Percentiles rank a stretch among this genome's conserved stretches.
These are phyloP conservation scores for Naganishia sp. DNA, from an alignment of 1,284 basidiomycete genomes.

Conservation along the genomic window DNA sequence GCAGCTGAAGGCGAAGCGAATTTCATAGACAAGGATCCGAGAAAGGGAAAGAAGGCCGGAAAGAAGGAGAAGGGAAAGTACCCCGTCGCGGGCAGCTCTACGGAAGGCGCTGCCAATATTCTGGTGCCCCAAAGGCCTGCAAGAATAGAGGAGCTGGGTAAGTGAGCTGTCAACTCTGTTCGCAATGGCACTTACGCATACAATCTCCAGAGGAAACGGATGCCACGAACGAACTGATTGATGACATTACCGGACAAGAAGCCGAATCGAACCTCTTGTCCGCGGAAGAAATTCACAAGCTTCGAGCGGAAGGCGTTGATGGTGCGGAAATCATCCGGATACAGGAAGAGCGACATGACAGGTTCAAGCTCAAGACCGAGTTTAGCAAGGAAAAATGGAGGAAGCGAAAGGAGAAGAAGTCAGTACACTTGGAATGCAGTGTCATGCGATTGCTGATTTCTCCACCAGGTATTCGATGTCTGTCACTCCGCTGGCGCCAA, in stretches of 20 bases:
- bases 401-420: constrained; percentile 94
- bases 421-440: constrained; percentile 37
- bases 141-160: constrained; percentile 37
- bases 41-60: constrained; percentile 40
- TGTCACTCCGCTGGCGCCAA: constrained; percentile 86
- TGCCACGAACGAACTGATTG: constrained; percentile 83
- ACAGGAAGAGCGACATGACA: constrained; percentile 87
- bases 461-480: constrained; percentile 55
- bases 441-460: not conserved
- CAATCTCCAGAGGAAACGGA: constrained; percentile 73
- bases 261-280: not conserved
- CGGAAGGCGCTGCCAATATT: constrained; percentile 26
- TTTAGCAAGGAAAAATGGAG: constrained; percentile 97
- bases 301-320: constrained; percentile 55
- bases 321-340: constrained; percentile 84
- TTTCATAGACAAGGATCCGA: constrained; percentile 14
- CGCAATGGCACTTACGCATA: not conserved
- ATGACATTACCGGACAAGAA: constrained; percentile 43
- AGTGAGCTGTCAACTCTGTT: constrained; percentile 6
- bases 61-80: constrained; percentile 44
- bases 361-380: constrained; percentile 88
- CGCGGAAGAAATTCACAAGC: constrained; percentile 72
- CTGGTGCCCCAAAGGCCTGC: constrained; percentile 34
- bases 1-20: constrained; percentile 16
- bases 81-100: constrained; percentile 21